Evolutionary conservation across 1,139 yeast genomes (phyloP).

Genomic region (Yamadazyma mexicana): DNA sequence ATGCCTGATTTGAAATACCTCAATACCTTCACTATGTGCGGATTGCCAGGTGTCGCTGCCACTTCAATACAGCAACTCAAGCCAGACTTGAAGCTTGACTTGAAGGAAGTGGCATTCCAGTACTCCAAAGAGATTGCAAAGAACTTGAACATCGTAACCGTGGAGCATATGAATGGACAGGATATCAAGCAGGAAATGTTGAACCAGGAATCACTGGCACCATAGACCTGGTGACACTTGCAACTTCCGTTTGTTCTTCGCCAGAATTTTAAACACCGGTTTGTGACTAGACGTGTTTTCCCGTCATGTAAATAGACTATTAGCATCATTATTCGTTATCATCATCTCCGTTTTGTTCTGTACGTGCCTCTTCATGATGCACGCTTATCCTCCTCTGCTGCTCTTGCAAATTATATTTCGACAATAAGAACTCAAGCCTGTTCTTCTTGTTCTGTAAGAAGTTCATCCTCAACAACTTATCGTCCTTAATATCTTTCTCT

Average conservation of each 20-base stretch:
- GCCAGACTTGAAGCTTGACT: slow-evolving; percentile 22
- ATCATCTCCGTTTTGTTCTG: too few species aligned
- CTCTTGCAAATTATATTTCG: slow-evolving; percentile 17
- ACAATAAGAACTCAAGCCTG: slow-evolving; percentile 36
- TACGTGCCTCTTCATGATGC: neutral
- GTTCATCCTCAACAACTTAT: slow-evolving; percentile 30
- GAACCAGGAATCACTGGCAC: neutral
- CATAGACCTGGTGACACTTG: too few species aligned
- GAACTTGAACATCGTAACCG: slow-evolving; percentile 42
- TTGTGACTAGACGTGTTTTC: too few species aligned
- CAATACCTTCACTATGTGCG: slow-evolving; percentile 80
- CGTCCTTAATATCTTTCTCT: slow-evolving; percentile 19
- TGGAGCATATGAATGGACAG: slow-evolving; percentile 45
- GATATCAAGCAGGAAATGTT: slow-evolving; percentile 15
- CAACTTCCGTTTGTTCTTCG: too few species aligned
- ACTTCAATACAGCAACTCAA: slow-evolving; percentile 31
- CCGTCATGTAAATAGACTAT: too few species aligned
- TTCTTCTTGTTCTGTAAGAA: slow-evolving; percentile 38
- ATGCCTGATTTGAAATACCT: slow-evolving; percentile 70
- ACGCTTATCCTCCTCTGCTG: slow-evolving; percentile 3
- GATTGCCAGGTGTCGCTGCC: slow-evolving; percentile 59
- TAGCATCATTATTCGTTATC: too few species aligned
- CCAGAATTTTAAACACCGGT: too few species aligned
- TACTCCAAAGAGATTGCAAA: slow-evolving; percentile 56
- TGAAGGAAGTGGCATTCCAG: slow-evolving; percentile 48